Evolutionary conservation across 768 basidiomycete species (phyloP).

Genomic region (Suillus brevipes): DNA sequence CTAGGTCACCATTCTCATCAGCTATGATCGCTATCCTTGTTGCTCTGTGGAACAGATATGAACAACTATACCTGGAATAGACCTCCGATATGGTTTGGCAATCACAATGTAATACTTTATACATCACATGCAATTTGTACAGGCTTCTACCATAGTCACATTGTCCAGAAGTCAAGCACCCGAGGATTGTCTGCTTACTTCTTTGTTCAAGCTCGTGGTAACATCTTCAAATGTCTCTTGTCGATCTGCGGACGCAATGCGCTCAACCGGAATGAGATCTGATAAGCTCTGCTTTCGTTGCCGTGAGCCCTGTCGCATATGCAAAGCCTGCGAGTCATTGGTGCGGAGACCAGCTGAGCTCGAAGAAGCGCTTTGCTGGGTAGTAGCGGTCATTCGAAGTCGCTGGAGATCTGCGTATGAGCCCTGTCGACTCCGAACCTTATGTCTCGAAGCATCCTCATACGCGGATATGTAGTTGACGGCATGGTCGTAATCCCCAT

Average conservation of each 20-base stretch:
- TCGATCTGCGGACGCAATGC: constrained; percentile 60
- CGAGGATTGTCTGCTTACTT: constrained; percentile 43
- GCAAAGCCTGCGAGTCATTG: constrained; percentile 41
- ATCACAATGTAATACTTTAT: constrained; percentile 29
- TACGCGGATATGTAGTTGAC: constrained; percentile 60
- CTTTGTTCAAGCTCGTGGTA: constrained; percentile 68
- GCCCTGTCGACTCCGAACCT: constrained; percentile 60
- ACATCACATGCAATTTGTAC: constrained; percentile 22
- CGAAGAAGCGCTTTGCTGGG: constrained; percentile 14
- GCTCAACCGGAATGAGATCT: constrained; percentile 60
- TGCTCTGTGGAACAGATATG: constrained; percentile 7
- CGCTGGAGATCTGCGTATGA: constrained; percentile 85
- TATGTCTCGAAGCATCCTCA: constrained; percentile 44
- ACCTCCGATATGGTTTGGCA: constrained; percentile 14
- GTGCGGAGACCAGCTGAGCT: constrained; percentile 19
- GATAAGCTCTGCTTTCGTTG: constrained; percentile 63
- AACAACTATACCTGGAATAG: constrained; percentile 19
- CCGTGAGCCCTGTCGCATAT: constrained; percentile 48
- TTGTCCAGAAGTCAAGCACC: constrained; percentile 20
- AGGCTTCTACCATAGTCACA: constrained; percentile 21
- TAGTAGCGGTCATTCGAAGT: constrained; percentile 43
- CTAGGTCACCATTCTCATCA: constrained; percentile 3
- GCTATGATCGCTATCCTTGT: background rate
- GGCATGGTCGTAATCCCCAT: constrained; percentile 90
- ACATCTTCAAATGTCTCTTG: constrained; percentile 60